Conservation (phyloP, 257 asterid species). For the Salvia miltiorrhiza region DNA sequence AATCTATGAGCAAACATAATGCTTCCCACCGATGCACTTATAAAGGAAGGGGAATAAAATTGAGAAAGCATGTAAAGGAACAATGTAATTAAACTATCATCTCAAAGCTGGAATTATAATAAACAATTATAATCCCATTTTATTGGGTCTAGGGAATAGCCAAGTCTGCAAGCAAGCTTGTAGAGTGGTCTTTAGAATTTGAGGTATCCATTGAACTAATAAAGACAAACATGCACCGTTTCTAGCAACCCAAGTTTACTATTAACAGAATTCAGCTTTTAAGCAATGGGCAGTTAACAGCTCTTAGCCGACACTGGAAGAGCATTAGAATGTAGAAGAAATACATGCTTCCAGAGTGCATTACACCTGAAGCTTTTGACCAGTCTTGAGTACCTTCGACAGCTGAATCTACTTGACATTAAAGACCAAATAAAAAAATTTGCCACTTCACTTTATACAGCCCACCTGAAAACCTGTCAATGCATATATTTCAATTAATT, state of each 20-base stretch:
- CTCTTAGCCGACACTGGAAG: background rate
- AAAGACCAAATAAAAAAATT: slow-evolving; percentile 12
- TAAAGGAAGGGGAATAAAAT: background rate
- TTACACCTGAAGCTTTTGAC: slow-evolving; percentile 20
- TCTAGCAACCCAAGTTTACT: slow-evolving; percentile 9
- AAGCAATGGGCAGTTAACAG: background rate
- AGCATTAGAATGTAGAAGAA: background rate
- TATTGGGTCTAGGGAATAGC: background rate
- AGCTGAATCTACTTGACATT: slow-evolving; percentile 9
- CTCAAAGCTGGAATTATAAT: background rate
- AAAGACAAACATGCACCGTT: slow-evolving; percentile 5
- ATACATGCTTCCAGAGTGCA: slow-evolving; percentile 17
- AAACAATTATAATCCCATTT: background rate
- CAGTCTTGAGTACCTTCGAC: slow-evolving; percentile 18
- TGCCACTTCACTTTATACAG: slow-evolving; percentile 6
- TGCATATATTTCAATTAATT: background rate
- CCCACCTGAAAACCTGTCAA: slow-evolving; percentile 17
- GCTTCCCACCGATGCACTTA: background rate
- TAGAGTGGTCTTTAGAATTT: slow-evolving; percentile 6
- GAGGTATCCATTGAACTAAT: background rate
- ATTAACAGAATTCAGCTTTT: slow-evolving; percentile 8
- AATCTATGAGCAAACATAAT: background rate
- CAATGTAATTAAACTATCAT: background rate
- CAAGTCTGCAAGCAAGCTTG: background rate
- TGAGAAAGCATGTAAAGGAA: background rate